phyloP scores from a whole-genome alignment of 2,329 filamentous ascomycete genomes.

The Amauroascus verrucosus region DNA sequence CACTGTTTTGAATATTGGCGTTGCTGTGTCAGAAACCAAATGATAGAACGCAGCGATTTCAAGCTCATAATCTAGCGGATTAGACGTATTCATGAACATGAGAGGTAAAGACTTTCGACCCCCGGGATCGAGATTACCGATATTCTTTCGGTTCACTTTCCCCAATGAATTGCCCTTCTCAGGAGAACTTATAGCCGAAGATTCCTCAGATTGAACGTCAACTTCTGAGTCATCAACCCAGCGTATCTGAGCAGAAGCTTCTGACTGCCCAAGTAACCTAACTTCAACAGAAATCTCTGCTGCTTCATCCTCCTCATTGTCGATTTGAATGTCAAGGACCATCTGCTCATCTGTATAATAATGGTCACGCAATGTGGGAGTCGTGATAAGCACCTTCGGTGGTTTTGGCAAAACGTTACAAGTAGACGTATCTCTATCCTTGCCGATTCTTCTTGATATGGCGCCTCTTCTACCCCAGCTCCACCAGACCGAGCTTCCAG shows the following conservation, averaged over 20 bases:
- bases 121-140: constrained; percentile 29
- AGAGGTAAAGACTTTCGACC: constrained; percentile 27
- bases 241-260: constrained; percentile 35
- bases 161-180: constrained; percentile 14
- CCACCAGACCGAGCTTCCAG: constrained; percentile 36
- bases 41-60: constrained; percentile 67
- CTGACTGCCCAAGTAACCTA: constrained; percentile 51
- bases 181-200: neutral
- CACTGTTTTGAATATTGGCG: constrained; percentile 64
- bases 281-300: constrained; percentile 62
- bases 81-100: constrained; percentile 44
- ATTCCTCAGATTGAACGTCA: constrained; percentile 18
- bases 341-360: constrained; percentile 81
- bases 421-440: constrained; percentile 40
- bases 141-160: constrained; percentile 22
- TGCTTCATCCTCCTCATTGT: constrained; percentile 75
- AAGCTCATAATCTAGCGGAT: constrained; percentile 53
- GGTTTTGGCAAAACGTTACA: constrained; percentile 77
- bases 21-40: constrained; percentile 67
- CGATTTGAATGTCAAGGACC: constrained; percentile 55
- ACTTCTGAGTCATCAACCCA: constrained; percentile 35
- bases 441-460: constrained; percentile 32
- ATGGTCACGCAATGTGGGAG: constrained; percentile 53
- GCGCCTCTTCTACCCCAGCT: constrained; percentile 28
- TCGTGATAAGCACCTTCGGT: constrained; percentile 72